Evolutionary conservation across 768 basidiomycete genomes (phyloP), one percentile per base, ranked within the genome.

Genomic region (Boletus rufocinnamomeus): DNA sequence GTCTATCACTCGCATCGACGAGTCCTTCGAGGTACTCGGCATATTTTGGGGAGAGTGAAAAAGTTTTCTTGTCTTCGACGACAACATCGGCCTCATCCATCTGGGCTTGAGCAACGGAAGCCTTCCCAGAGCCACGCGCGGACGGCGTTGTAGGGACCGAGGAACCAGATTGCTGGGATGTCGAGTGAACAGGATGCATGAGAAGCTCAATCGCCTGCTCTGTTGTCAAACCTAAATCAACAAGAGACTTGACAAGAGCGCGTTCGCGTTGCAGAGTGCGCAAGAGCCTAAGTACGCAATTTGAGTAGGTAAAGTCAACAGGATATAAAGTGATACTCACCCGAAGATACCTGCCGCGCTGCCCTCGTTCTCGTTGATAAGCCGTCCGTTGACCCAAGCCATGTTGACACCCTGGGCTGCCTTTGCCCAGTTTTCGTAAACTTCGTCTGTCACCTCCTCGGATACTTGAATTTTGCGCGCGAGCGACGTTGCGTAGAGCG

Each of bases 1-100:
- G 66, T 19, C 91, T 78, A 72, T 99, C 96, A 57, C 90, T 93
- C 1, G 94, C 89, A 72, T 98, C 97, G 57, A 96, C 88, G n/a
- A 97, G 63, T 1, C 88, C 91, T 54, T 91, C 88, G 4, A 73
- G 61, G 30, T 63, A 69, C 38, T 70, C 73, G 6, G 66, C 48
- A 47, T 54, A 28, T 50, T 69, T 73, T 6, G 62, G 62, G n/a
- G 69, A 27, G 56, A 98, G 91, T 66, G 94, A 94, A 82, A 94
- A 95, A 61, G 88, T 91, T 17, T 91, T 97, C 78, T 93, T 58
- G 46, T 54, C 63, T 27, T 57, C 61, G 34, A 25, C n/a, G 73
- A 83, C 91, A 65, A 91, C 93, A 63, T 57, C 56, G 2, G 16
- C 16, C 2, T 50, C 51, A 25, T 19, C 51, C 41, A 17, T 55